Conservation (phyloP, 192 early-diverging fungal genomes). For the Paraglomus brasilianum region DNA sequence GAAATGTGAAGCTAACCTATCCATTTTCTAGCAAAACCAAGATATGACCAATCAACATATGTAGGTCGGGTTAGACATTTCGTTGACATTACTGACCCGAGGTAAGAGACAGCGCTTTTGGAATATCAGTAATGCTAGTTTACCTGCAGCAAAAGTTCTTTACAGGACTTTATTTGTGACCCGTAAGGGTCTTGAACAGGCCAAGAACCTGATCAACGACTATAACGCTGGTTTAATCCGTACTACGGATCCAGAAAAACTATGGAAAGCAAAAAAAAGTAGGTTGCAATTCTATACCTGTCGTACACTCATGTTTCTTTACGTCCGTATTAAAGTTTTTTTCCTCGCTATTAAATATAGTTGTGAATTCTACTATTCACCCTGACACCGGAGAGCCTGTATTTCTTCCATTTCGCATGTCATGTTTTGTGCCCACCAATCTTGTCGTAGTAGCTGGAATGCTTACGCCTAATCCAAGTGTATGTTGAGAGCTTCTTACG, state of each 20-base stretch:
- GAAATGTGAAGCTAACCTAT: not conserved
- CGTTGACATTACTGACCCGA: conserved; percentile 68
- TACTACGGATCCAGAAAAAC: conserved; percentile 43
- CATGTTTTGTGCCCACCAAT: conserved; percentile 83
- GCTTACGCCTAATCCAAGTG: conserved; percentile 77
- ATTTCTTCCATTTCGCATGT: conserved; percentile 80
- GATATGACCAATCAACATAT: conserved; percentile 71
- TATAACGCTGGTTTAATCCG: conserved; percentile 54
- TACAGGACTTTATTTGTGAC: conserved; percentile 64
- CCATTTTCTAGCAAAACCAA: conserved; percentile 42
- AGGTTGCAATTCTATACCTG: conserved; percentile 18
- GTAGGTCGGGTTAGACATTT: conserved; percentile 74
- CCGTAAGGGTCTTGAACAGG: conserved; percentile 51
- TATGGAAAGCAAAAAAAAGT: conserved; percentile 78
- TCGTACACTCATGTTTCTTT: not conserved
- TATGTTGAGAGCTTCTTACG: conserved; percentile 34
- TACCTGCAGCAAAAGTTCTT: not conserved
- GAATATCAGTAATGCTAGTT: not conserved
- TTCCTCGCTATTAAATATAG: conserved; percentile 28
- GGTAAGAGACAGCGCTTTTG: conserved; percentile 33
- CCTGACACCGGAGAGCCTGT: conserved; percentile 79
- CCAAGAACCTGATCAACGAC: conserved; percentile 59
- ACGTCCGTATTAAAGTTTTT: conserved; percentile 18
- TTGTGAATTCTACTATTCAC: conserved; percentile 76
- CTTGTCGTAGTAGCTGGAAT: conserved; percentile 79